phyloP scores from a whole-genome alignment of 1,139 yeast genomes.

The Pichia inconspicua region DNA sequence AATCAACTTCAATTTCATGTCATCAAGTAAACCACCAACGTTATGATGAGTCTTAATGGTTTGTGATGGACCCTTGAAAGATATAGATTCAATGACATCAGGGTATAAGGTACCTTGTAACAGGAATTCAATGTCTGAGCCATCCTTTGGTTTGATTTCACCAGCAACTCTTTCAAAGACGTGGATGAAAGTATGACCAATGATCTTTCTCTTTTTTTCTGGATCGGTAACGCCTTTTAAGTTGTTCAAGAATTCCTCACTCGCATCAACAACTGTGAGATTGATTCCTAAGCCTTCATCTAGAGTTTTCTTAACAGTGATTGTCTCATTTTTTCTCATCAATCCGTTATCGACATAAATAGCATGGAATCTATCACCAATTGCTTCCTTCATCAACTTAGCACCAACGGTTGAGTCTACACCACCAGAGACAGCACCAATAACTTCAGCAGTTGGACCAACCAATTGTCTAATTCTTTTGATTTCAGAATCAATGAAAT shows the following conservation, averaged over 20 bases:
- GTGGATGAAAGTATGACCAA: conserved; percentile 95
- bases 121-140: conserved; percentile 84
- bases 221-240: conserved; percentile 96
- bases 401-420: conserved; percentile 99
- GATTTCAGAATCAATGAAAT: conserved; percentile 93
- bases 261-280: conserved; percentile 88
- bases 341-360: conserved; percentile 97
- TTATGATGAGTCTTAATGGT: conserved; percentile 99
- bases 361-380: conserved; percentile 98
- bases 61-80: conserved; percentile 99
- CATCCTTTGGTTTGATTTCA: conserved; percentile 81
- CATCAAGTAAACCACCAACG: conserved; percentile 94
- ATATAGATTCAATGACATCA: conserved; percentile 95
- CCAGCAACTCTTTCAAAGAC: conserved; percentile 96
- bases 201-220: conserved; percentile 96
- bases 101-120: conserved; percentile 98
- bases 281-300: conserved; percentile 92
- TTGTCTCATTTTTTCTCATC: conserved; percentile 90
- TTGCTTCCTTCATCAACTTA: conserved; percentile 94
- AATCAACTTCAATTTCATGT: conserved; percentile 95
- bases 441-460: conserved; percentile 97
- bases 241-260: conserved; percentile 78
- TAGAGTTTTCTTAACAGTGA: conserved; percentile 76
- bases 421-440: conserved; percentile 99
- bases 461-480: conserved; percentile 83